A percentile compares a stretch with the other conserved stretches of the same genome.
Conservation (phyloP, 306 rosid species). For the Pterocarpus macrocarpus region DNA sequence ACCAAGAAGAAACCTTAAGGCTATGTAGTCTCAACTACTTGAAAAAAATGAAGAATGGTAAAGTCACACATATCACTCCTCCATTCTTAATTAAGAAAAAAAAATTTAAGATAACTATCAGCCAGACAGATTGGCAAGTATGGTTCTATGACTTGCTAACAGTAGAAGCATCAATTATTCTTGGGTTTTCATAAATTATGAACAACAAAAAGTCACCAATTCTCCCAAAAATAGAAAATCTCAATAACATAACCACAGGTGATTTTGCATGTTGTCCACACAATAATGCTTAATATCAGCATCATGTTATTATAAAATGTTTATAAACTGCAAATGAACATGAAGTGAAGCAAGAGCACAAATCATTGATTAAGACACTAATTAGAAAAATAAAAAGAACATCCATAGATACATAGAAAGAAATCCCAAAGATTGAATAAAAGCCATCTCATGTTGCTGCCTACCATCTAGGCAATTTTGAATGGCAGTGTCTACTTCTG, state of each 20-base stretch:
- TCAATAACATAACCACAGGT: conserved; percentile 12
- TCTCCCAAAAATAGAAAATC: conserved; percentile 14
- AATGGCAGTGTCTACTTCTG: conserved; percentile 59
- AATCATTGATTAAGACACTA: neutral
- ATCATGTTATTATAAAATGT: neutral
- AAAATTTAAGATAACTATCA: conserved; percentile 23
- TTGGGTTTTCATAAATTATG: conserved; percentile 9
- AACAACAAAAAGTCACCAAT: conserved; percentile 15
- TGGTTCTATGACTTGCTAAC: neutral
- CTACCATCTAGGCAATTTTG: conserved; percentile 71
- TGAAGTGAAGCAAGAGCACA: conserved; percentile 21
- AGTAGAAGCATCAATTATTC: conserved; percentile 4
- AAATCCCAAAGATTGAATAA: neutral
- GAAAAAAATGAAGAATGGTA: neutral
- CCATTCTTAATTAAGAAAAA: conserved; percentile 28
- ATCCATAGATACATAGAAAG: neutral
- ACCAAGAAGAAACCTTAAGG: neutral
- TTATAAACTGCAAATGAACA: conserved; percentile 4
- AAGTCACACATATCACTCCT: conserved; percentile 19
- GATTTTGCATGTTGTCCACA: conserved; percentile 20
- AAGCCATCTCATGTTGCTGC: conserved; percentile 42
- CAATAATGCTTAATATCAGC: conserved; percentile 15
- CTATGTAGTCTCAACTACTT: neutral
- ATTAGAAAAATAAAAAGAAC: neutral
- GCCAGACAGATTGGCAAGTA: conserved; percentile 6